Percentiles rank a stretch among this genome's conserved stretches.
phyloP scores from a whole-genome alignment of 805 yeast genomes.

The Sugiyamaella americana region DNA sequence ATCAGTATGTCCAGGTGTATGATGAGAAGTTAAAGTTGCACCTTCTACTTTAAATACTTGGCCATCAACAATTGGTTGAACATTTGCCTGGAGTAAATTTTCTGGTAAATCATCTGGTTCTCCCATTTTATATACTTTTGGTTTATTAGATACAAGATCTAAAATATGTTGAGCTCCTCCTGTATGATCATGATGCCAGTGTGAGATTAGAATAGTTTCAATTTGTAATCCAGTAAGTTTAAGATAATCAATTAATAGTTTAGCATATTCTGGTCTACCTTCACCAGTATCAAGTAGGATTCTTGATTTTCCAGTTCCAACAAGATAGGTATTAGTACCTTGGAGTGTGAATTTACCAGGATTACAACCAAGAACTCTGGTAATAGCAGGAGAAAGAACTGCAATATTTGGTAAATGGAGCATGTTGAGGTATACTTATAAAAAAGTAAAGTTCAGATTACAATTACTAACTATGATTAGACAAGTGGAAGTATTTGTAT shows the following conservation, averaged over 20 bases:
- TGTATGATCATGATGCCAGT: conserved; percentile 35
- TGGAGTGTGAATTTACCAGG: conserved; percentile 35
- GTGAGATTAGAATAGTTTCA: conserved; percentile 30
- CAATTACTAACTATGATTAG: too few species aligned
- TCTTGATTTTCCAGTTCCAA: conserved; percentile 31
- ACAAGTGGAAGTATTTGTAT: too few species aligned
- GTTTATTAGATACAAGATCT: conserved; percentile 2
- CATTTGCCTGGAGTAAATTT: conserved; percentile 2
- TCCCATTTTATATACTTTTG: conserved; percentile 6
- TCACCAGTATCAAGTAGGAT: conserved; percentile 35
- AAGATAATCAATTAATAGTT: conserved; percentile 24
- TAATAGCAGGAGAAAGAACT: conserved; percentile 29
- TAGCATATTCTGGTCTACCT: conserved; percentile 27
- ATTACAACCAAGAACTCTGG: conserved; percentile 33
- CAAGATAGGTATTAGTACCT: conserved; percentile 36
- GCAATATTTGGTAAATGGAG: conserved; percentile 19
- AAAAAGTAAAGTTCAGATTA: too few species aligned
- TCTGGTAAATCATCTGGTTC: conserved; percentile 3
- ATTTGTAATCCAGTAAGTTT: conserved; percentile 21
- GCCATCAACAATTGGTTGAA: conserved; percentile 22
- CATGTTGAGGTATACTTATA: conserved; percentile 3
- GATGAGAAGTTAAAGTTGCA: conserved; percentile 25
- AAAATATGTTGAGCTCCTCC: conserved; percentile 26
- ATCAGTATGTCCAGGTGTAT: conserved; percentile 35
- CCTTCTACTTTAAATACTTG: conserved; percentile 26